Evolutionary conservation across 2,329 filamentous ascomycete genomes (phyloP).

Genomic region (Xylaria sp.): DNA sequence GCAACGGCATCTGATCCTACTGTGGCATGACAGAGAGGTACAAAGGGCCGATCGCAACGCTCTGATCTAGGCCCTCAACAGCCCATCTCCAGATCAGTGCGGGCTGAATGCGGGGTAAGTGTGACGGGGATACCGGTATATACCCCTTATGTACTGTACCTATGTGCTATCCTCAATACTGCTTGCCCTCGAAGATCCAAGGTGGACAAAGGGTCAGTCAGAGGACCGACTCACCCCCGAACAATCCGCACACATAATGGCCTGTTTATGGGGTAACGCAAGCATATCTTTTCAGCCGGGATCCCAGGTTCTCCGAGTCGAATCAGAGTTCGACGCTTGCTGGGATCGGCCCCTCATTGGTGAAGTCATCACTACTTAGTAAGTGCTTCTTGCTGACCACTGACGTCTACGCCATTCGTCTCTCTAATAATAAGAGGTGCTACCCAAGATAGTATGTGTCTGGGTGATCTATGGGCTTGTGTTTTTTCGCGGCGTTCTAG

Average conservation of each 20-base stretch:
- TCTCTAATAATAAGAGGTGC: not conserved
- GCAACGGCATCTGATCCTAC: not conserved
- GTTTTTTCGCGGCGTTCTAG: not conserved
- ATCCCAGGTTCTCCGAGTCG: not conserved
- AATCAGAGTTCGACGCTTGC: constrained; percentile 36
- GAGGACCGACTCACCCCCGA: constrained; percentile 2
- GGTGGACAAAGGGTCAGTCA: not conserved
- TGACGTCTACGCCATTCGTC: constrained; percentile 25
- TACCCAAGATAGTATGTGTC: constrained; percentile 26
- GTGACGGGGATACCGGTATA: constrained; percentile 1
- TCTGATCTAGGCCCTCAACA: constrained; percentile 37
- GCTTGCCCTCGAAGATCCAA: constrained; percentile 6
- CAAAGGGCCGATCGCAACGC: constrained; percentile 38
- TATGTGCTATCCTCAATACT: not conserved
- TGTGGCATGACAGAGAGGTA: not conserved
- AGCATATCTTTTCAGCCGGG: constrained; percentile 1
- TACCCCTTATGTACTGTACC: too few relatives aligned
- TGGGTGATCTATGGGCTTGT: constrained; percentile 4
- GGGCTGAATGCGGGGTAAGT: constrained; percentile 42
- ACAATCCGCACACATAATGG: not conserved
- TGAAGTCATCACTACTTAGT: constrained; percentile 43
- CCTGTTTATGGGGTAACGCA: not conserved
- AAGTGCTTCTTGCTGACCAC: constrained; percentile 22
- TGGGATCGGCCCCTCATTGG: constrained; percentile 41
- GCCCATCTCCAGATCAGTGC: constrained; percentile 39